Evolutionary conservation across 805 yeast species (phyloP).

Genomic region (Saccharomycopsis fibuligera): DNA sequence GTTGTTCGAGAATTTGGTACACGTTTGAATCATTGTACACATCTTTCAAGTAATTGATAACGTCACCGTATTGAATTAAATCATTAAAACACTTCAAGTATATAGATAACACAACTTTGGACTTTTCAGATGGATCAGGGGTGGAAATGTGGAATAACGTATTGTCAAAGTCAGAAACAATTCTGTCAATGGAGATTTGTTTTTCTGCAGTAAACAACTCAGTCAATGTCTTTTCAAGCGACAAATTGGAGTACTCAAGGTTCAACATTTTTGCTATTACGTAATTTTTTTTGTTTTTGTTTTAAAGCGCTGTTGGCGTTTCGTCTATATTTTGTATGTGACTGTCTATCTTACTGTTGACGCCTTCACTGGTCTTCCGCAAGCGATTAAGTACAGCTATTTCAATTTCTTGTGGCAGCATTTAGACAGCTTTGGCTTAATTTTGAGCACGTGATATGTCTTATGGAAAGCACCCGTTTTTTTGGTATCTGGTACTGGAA

Average conservation of each 20-base stretch:
- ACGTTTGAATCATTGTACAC: slow-evolving; percentile 46
- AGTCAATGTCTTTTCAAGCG: slow-evolving; percentile 72
- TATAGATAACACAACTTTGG: slow-evolving; percentile 58
- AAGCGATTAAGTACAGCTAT: no score
- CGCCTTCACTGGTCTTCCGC: no score
- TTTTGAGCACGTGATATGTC: no score
- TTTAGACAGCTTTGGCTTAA: no score
- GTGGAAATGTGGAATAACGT: slow-evolving; percentile 91
- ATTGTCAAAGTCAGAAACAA: slow-evolving; percentile 91
- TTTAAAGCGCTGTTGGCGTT: no score
- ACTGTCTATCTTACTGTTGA: no score
- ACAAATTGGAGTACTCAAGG: slow-evolving; percentile 75
- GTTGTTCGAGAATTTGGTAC: slow-evolving; percentile 31
- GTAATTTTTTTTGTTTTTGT: neutral
- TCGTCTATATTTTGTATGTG: no score
- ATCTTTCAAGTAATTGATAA: slow-evolving; percentile 33
- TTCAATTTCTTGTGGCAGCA: no score
- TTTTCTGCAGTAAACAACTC: slow-evolving; percentile 52
- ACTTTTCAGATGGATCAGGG: slow-evolving; percentile 54
- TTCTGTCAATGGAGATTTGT: slow-evolving; percentile 64
- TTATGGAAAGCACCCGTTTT: no score
- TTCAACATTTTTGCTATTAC: slow-evolving; percentile 58
- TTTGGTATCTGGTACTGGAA: no score
- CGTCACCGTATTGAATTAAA: slow-evolving; percentile 59
- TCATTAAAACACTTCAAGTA: slow-evolving; percentile 75